Evolutionary conservation across 768 basidiomycete genomes (phyloP).

Genomic region (Boletus subcaerulescens): DNA sequence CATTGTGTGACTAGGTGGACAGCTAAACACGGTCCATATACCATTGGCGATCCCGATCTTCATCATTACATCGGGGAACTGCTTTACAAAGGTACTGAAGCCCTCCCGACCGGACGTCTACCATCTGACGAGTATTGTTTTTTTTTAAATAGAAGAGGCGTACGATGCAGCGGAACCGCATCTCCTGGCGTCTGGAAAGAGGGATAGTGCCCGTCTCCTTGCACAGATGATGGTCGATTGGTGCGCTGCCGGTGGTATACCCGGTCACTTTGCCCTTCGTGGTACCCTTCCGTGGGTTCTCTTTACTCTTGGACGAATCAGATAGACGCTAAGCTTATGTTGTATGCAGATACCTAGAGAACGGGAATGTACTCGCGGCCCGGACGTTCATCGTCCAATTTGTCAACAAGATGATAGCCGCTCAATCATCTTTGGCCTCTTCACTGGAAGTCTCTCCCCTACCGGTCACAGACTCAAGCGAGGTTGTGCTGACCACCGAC

Average conservation of each 20-base stretch:
- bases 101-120: neutral
- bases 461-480: slow-evolving; percentile 44
- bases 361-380: slow-evolving; percentile 90
- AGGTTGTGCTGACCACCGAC: slow-evolving; percentile 74
- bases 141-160: slow-evolving; percentile 53
- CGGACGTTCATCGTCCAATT: slow-evolving; percentile 89
- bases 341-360: slow-evolving; percentile 61
- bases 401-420: slow-evolving; percentile 56
- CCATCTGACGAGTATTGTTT: slow-evolving; percentile 1
- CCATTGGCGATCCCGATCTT: slow-evolving; percentile 83
- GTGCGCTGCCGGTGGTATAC: slow-evolving; percentile 48
- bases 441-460: slow-evolving; percentile 44
- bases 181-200: slow-evolving; percentile 80
- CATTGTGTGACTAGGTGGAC: slow-evolving; percentile 66
- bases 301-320: neutral
- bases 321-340: slow-evolving; percentile 4
- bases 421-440: slow-evolving; percentile 41
- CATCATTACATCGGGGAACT: slow-evolving; percentile 91
- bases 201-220: slow-evolving; percentile 83
- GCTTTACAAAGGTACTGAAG: slow-evolving; percentile 67
- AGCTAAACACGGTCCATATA: slow-evolving; percentile 69
- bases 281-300: slow-evolving; percentile 73
- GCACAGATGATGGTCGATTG: slow-evolving; percentile 88
- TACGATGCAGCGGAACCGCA: slow-evolving; percentile 79
- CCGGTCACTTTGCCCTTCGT: slow-evolving; percentile 79